Conservation (phyloP, 1,284 basidiomycete species). For the Entoloma clypeatum region DNA sequence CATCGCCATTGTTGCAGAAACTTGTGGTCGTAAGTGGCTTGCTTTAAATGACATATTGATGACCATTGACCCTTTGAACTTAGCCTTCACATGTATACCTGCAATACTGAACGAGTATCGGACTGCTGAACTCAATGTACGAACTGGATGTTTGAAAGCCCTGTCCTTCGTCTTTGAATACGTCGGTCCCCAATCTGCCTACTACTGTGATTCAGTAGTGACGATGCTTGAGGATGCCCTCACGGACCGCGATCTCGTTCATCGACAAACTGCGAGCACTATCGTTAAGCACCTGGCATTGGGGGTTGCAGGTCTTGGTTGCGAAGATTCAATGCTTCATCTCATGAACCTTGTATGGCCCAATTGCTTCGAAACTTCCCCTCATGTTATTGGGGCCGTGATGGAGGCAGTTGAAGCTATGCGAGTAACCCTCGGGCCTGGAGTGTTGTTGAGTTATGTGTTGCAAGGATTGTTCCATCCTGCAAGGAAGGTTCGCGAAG, state of each 20-base stretch:
- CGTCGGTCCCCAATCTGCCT: constrained; percentile 98
- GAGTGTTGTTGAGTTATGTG: constrained; percentile 86
- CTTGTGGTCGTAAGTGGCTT: constrained; percentile 79
- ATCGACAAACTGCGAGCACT: constrained; percentile 97
- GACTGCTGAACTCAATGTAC: constrained; percentile 96
- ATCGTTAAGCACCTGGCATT: constrained; percentile 98
- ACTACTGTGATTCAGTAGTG: constrained; percentile 96
- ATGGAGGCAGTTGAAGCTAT: constrained; percentile 98
- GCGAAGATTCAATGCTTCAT: constrained; percentile 97
- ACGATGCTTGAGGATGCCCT: constrained; percentile 98
- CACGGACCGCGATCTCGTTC: constrained; percentile 97
- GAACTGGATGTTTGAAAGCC: constrained; percentile 99
- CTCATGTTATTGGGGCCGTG: constrained; percentile 96
- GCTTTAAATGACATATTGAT: constrained; percentile 6
- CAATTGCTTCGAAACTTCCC: constrained; percentile 97
- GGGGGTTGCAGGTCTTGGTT: constrained; percentile 94
- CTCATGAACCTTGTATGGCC: constrained; percentile 99
- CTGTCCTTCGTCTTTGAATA: constrained; percentile 99
- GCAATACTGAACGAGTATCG: constrained; percentile 99
- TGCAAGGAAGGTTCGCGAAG: constrained; percentile 94
- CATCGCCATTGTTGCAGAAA: constrained; percentile 96
- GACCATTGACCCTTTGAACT: constrained; percentile 18
- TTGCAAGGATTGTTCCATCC: constrained; percentile 96
- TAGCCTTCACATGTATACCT: constrained; percentile 97
- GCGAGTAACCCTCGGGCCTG: constrained; percentile 93